Percentiles rank a stretch among this genome's conserved stretches.
Evolutionary conservation across 192 early-diverging fungal genomes (phyloP).

Genomic region (Backusella australiensis): DNA sequence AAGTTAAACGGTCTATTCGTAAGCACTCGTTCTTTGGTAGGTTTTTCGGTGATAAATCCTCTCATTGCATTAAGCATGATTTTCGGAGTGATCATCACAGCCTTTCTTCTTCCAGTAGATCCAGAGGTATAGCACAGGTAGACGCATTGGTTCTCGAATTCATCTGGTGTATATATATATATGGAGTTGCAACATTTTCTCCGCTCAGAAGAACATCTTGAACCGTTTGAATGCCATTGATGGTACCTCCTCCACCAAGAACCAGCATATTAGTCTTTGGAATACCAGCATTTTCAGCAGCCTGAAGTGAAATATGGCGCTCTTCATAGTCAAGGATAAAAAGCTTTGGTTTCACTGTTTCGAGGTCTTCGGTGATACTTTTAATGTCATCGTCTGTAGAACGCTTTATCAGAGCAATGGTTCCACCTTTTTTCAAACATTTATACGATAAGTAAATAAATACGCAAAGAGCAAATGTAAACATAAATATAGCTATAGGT

Average conservation of each 20-base stretch:
- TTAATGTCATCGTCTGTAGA: background rate
- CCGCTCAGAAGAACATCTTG: background rate
- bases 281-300: background rate
- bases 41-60: background rate
- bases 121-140: slow-evolving; percentile 2
- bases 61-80: background rate
- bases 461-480: background rate
- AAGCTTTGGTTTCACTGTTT: background rate
- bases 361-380: background rate
- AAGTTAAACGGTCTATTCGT: background rate
- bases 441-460: background rate
- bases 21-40: background rate
- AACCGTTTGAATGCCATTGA: background rate
- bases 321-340: background rate
- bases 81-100: background rate
- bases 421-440: background rate
- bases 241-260: background rate
- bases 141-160: background rate
- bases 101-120: background rate
- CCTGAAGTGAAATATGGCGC: background rate
- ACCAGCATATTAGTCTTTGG: background rate
- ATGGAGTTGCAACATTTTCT: background rate
- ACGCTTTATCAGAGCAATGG: background rate
- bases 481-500: background rate
- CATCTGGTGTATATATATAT: background rate